Conservation (phyloP, 169 alveolate genomes). For the Plasmodium vivax region DNA sequence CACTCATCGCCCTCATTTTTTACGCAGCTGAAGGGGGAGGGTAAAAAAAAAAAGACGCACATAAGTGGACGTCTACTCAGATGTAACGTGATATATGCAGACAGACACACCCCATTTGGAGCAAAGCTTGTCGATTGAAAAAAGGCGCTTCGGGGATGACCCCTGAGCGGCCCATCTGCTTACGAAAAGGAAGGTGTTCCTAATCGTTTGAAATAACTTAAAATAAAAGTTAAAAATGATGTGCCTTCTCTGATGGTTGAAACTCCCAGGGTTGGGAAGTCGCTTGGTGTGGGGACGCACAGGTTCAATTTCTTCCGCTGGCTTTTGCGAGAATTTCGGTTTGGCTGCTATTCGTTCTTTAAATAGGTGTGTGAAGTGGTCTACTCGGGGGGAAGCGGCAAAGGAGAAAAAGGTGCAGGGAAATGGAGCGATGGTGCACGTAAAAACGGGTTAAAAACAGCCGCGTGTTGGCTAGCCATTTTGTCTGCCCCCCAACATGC, state of each 20-base stretch:
- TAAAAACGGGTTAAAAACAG: neutral
- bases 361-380: slow-evolving; percentile 28
- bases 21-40: neutral
- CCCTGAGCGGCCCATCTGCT: neutral
- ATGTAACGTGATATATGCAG: neutral
- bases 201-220: slow-evolving; percentile 30
- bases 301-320: slow-evolving; percentile 4
- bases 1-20: slow-evolving; percentile 7
- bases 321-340: slow-evolving; percentile 51
- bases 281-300: slow-evolving; percentile 36
- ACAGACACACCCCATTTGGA: neutral
- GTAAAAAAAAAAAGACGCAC: neutral
- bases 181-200: slow-evolving; percentile 38
- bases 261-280: slow-evolving; percentile 37
- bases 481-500: neutral
- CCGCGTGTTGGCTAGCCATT: neutral
- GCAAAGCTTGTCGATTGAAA: neutral
- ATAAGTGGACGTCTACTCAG: neutral
- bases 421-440: neutral
- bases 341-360: slow-evolving; percentile 74
- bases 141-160: neutral
- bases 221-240: slow-evolving; percentile 46
- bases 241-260: slow-evolving; percentile 19
- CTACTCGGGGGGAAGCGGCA: neutral
- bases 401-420: neutral